Conservation (phyloP, 805 yeast species). For the Kluyveromyces starmeri region DNA sequence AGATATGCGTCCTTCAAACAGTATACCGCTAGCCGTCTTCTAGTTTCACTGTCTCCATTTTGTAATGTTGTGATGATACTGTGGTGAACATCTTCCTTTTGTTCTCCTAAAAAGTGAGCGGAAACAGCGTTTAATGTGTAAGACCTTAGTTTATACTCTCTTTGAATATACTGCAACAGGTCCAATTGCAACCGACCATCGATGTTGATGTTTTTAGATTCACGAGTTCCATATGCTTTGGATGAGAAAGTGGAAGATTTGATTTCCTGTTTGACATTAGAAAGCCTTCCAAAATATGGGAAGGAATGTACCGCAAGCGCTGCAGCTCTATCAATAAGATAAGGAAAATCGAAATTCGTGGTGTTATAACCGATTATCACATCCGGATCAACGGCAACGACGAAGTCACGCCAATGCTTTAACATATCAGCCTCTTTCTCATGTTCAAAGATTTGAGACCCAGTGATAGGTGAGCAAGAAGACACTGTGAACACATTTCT, state of each 20-base stretch:
- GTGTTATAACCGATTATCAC: conserved; percentile 95
- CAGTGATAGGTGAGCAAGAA: conserved; percentile 87
- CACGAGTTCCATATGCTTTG: conserved; percentile 93
- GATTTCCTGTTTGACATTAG: conserved; percentile 59
- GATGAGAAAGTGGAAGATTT: conserved; percentile 82
- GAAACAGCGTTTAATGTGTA: conserved; percentile 93
- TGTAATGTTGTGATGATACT: conserved; percentile 92
- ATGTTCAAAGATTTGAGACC: conserved; percentile 77
- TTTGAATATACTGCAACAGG: conserved; percentile 81
- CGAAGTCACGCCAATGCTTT: conserved; percentile 76
- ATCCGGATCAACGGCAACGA: conserved; percentile 83
- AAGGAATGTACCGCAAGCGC: conserved; percentile 57
- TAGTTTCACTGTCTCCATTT: conserved; percentile 83
- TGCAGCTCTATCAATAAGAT: conserved; percentile 76
- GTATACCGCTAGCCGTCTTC: conserved; percentile 92
- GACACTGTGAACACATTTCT: conserved; percentile 91
- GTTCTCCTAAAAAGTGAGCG: conserved; percentile 88
- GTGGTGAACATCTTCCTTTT: conserved; percentile 96
- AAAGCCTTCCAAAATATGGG: conserved; percentile 81
- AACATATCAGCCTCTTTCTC: conserved; percentile 76
- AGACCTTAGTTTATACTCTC: conserved; percentile 91
- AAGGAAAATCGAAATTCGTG: conserved; percentile 92
- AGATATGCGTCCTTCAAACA: conserved; percentile 94
- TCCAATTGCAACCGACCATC: conserved; percentile 97
- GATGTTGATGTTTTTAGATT: conserved; percentile 80